phyloP scores from a whole-genome alignment of 1,284 basidiomycete species.

The Caloboletus inedulis region DNA sequence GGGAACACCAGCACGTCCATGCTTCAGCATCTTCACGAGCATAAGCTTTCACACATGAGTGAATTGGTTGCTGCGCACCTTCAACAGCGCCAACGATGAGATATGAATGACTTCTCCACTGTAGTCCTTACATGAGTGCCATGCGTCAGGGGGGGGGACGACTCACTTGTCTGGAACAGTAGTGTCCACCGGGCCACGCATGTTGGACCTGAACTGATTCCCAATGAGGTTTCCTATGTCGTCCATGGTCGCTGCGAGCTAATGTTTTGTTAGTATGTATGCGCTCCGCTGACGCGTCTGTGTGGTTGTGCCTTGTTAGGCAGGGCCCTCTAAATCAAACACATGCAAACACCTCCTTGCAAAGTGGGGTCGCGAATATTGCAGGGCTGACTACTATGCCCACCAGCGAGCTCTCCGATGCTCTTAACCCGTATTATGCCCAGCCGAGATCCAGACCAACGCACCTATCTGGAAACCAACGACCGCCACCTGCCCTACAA shows the following conservation, averaged over 20 bases:
- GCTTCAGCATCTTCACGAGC: constrained; percentile 90
- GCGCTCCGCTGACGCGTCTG: constrained; percentile 49
- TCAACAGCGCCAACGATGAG: constrained; percentile 88
- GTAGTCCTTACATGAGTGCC: constrained; percentile 10
- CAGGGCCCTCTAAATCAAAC: constrained; percentile 34
- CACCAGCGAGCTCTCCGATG: constrained; percentile 71
- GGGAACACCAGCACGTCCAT: constrained; percentile 96
- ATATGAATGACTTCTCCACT: constrained; percentile 98
- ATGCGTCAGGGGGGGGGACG: constrained; percentile 4
- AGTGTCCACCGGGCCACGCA: constrained; percentile 44
- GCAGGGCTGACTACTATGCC: constrained; percentile 35
- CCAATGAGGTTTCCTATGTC: constrained; percentile 61
- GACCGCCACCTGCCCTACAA: constrained; percentile 17
- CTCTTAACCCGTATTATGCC: constrained; percentile 63
- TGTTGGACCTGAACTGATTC: constrained; percentile 38
- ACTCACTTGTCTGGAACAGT: constrained; percentile 71
- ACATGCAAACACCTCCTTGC: constrained; percentile 21
- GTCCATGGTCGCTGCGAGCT: constrained; percentile 20
- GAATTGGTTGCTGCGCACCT: constrained; percentile 50
- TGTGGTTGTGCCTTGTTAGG: constrained; percentile 34
- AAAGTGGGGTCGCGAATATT: background rate
- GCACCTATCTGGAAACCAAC: constrained; percentile 19
- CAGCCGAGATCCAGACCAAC: constrained; percentile 41
- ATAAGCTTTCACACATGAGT: constrained; percentile 3
- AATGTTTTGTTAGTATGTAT: background rate